phyloP scores from a whole-genome alignment of 805 yeast genomes.

The Komagataella kurtzmanii region DNA sequence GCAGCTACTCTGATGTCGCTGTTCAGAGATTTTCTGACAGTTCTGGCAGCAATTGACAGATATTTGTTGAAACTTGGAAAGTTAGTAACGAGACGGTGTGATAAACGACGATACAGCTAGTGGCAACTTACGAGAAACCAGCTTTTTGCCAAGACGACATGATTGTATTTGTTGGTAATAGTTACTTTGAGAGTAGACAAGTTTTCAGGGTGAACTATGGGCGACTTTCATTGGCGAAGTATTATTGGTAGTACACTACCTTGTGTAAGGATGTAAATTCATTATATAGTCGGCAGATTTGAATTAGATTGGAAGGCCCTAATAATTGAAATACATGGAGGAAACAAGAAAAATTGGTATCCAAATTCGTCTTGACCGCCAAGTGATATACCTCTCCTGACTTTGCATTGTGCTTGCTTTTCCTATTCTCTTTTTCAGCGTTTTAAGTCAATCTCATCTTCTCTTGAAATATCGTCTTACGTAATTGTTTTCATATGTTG shows the following conservation, averaged over 20 bases:
- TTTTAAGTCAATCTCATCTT: too few relatives aligned
- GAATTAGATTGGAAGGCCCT: too few relatives aligned
- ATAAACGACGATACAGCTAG: not conserved
- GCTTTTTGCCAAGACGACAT: conserved; percentile 57
- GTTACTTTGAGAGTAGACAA: not conserved
- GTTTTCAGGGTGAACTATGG: conserved; percentile 1
- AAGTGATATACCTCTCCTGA: too few relatives aligned
- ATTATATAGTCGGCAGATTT: not conserved
- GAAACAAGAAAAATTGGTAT: too few relatives aligned
- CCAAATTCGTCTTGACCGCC: too few relatives aligned
- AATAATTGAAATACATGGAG: not conserved
- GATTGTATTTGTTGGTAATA: conserved; percentile 7
- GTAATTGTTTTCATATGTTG: too few relatives aligned
- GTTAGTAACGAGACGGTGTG: conserved; percentile 1
- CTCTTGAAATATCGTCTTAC: too few relatives aligned
- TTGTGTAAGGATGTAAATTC: not conserved
- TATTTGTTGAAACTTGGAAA: conserved; percentile 62
- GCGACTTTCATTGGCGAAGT: conserved; percentile 1
- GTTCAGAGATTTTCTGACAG: conserved; percentile 81
- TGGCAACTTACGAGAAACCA: conserved; percentile 39
- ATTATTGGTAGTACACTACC: not conserved
- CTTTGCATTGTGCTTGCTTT: too few relatives aligned
- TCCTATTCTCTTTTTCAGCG: too few relatives aligned
- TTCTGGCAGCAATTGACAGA: conserved; percentile 79
- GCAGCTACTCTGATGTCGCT: conserved; percentile 68